phyloP scores from a whole-genome alignment of 371 early-diverging fungal genomes.

The Mortierella sp. region DNA sequence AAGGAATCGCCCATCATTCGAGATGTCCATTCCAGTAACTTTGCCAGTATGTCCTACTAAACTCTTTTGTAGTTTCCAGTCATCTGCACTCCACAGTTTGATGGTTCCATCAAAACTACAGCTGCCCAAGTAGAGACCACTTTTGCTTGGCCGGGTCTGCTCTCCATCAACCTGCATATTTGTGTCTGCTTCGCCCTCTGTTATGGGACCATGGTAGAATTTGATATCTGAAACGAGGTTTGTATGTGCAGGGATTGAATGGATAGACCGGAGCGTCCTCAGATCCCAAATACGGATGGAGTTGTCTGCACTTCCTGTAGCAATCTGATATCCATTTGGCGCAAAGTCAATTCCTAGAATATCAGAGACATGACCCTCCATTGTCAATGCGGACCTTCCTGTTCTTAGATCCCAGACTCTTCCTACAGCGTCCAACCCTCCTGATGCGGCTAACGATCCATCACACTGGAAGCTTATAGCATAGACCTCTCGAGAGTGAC shows the following conservation, averaged over 20 bases:
- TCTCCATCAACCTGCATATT: conserved; percentile 49
- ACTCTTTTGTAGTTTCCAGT: conserved; percentile 90
- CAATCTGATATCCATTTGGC: conserved; percentile 87
- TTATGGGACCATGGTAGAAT: conserved; percentile 68
- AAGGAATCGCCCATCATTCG: conserved; percentile 84
- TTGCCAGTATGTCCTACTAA: conserved; percentile 92
- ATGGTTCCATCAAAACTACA: conserved; percentile 92
- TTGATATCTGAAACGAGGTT: conserved; percentile 88
- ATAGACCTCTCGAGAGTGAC: conserved; percentile 94
- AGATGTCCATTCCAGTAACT: conserved; percentile 90
- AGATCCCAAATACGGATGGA: conserved; percentile 93
- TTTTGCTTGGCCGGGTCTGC: conserved; percentile 26
- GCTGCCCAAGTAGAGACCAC: conserved; percentile 75
- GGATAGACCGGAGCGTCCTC: conserved; percentile 79
- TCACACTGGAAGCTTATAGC: conserved; percentile 92
- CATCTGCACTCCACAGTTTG: conserved; percentile 94
- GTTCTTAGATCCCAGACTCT: conserved; percentile 96
- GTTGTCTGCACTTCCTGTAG: conserved; percentile 86
- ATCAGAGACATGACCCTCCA: conserved; percentile 93
- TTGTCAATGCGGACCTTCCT: conserved; percentile 88
- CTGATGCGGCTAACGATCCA: conserved; percentile 92
- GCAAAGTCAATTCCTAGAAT: conserved; percentile 92
- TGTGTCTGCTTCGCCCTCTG: not conserved
- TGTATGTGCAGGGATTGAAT: conserved; percentile 93
- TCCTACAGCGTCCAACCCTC: conserved; percentile 91